Evolutionary conservation across 805 yeast species (phyloP), one percentile per base, ranked within the genome.

Genomic region (Monosporozyma yasuniensis): DNA sequence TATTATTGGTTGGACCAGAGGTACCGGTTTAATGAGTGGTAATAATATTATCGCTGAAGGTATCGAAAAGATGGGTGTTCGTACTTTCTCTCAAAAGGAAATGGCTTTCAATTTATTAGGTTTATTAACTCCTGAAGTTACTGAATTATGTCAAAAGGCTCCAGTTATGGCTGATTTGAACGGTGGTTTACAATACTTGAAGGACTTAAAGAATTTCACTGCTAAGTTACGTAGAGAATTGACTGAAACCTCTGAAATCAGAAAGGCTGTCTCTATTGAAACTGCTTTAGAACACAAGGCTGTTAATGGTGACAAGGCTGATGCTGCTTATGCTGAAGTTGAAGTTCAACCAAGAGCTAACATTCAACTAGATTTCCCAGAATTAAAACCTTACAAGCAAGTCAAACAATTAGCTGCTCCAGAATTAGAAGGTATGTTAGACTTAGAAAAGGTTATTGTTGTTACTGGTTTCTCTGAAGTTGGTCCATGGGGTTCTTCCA

Each of bases 1-100:
- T 44, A 79, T 93, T 58, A 93, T 93, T 70, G 99, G 99, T 68
- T 93, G 99, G 99, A 93, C 99, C 56, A 87, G 99, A 79, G 99
- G 99, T 72, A 93, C 99, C 52, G 99, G 99, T 66, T 82, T 93
- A 66, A 93, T 93, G 99, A 78, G 89, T 64, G 97, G 84, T 61
- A 93, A 93, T 79, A 93, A 93, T 75, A 84, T 88, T 67, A 87
- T 93, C 69, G 96, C 99, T 54, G 96, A 90, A 73, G 97, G 97
- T 59, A 87, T 93, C 65, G 99, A 93, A 74, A 80, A 81, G 67
- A 75, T 85, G 53, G 98, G 99, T 63, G 97, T 93, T 46, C 86
- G 98, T 74, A 93, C 99, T 42, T 93, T 91, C 81, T 87, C 96
- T 49, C 99, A 93, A 74, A 86, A 87, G 72, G 99, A 93, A 75